Percentiles rank a stretch among this genome's conserved stretches.
Conservation (phyloP, 345 rosid species). For the Turnera subulata region DNA sequence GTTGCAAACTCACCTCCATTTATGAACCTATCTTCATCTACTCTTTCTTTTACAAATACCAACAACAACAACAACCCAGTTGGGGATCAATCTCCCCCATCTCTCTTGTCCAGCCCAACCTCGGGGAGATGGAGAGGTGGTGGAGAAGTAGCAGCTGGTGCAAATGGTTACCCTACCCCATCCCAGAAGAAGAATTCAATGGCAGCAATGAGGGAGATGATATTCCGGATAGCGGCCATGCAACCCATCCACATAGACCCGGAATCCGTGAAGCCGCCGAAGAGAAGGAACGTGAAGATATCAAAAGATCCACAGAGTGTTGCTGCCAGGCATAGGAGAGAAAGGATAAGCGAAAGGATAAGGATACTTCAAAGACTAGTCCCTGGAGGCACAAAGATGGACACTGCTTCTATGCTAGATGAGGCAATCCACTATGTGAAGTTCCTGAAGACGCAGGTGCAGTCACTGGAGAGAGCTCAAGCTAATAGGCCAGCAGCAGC, state of each 20-base stretch:
- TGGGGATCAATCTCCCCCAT: constrained; percentile 13
- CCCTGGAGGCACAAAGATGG: constrained; percentile 80
- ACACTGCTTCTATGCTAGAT: constrained; percentile 72
- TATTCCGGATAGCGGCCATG: constrained; percentile 65
- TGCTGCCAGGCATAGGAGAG: constrained; percentile 64
- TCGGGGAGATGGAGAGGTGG: constrained; percentile 19
- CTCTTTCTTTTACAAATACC: constrained; percentile 12
- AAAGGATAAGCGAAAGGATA: constrained; percentile 63
- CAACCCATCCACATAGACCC: constrained; percentile 70
- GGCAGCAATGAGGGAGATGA: constrained; percentile 77
- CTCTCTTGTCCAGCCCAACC: constrained; percentile 4
- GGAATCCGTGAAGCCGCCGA: constrained; percentile 59
- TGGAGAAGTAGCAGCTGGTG: constrained; percentile 19
- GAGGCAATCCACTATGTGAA: constrained; percentile 71
- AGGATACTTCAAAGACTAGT: constrained; percentile 66
- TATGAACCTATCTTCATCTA: constrained; percentile 10
- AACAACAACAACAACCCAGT: neutral
- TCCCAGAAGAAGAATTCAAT: constrained; percentile 38
- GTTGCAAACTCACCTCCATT: constrained; percentile 7
- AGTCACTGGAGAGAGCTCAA: constrained; percentile 44
- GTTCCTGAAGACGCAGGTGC: constrained; percentile 67
- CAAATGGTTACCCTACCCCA: constrained; percentile 16
- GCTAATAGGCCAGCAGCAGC: constrained; percentile 18
- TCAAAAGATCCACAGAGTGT: constrained; percentile 74
- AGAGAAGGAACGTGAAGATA: constrained; percentile 61